These are phyloP conservation scores for Rhizopogon vinicolor DNA, from an alignment of 768 basidiomycete genomes.

Conservation along the genomic window DNA sequence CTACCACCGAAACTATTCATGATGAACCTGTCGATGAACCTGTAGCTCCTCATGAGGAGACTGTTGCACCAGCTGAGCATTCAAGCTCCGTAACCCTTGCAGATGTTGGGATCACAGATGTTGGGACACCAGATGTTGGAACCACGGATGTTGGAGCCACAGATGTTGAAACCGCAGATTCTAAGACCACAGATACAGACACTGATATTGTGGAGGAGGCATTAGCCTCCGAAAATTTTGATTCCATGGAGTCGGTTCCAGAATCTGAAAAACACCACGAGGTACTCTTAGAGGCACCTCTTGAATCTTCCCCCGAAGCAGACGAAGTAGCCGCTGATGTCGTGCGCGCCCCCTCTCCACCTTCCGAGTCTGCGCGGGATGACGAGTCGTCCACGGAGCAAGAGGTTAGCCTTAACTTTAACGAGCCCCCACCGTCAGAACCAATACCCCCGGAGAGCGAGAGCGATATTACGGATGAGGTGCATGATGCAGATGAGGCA, in stretches of 20 bases:
- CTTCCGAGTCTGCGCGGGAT: not conserved
- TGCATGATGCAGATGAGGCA: slow-evolving; percentile 15
- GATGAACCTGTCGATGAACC: not conserved
- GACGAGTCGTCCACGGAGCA: not conserved
- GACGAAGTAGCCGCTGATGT: not conserved
- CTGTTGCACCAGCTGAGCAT: not conserved
- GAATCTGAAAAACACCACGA: slow-evolving; percentile 6
- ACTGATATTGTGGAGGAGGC: slow-evolving; percentile 5
- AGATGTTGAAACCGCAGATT: too few species aligned
- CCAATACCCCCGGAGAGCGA: slow-evolving; percentile 28
- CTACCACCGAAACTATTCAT: not conserved
- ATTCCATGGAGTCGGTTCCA: not conserved
- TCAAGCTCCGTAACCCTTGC: not conserved
- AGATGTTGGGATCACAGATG: not conserved
- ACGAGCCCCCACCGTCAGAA: slow-evolving; percentile 26
- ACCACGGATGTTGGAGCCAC: too few species aligned
- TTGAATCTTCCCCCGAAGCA: slow-evolving; percentile 6
- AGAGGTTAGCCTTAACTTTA: slow-evolving; percentile 19
- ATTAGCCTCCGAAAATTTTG: slow-evolving; percentile 5
- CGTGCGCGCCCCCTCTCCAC: not conserved
- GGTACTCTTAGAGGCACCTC: not conserved
- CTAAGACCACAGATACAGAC: not conserved
- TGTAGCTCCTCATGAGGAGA: not conserved
- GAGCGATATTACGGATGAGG: slow-evolving; percentile 31
- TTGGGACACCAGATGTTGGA: too few species aligned